phyloP scores from a whole-genome alignment of 768 basidiomycete genomes.

The Tulasnella sp. region DNA sequence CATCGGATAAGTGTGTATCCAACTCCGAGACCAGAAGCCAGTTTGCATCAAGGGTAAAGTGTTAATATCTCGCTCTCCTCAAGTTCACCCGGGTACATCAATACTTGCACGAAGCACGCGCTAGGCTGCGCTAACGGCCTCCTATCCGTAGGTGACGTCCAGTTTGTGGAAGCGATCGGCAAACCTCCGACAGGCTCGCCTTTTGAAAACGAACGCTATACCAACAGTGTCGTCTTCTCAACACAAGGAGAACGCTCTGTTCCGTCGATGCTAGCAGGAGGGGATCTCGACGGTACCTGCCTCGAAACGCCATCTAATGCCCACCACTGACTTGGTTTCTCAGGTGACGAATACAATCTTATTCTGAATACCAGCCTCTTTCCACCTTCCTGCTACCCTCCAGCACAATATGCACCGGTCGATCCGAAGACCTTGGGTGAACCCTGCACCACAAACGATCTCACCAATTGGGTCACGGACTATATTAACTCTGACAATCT shows the following conservation, averaged over 20 bases:
- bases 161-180: conserved; percentile 58
- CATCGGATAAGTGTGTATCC: conserved; percentile 51
- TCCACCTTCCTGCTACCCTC: conserved; percentile 40
- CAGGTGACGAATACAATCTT: conserved; percentile 56
- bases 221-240: conserved; percentile 64
- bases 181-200: conserved; percentile 58
- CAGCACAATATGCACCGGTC: conserved; percentile 58
- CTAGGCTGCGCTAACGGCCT: neutral
- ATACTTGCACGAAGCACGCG: neutral
- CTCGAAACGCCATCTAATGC: neutral
- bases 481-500: conserved; percentile 72
- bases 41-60: conserved; percentile 59
- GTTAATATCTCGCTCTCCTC: conserved; percentile 65
- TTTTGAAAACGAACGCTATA: conserved; percentile 53
- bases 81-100: conserved; percentile 66
- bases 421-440: conserved; percentile 51
- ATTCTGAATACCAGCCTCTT: conserved; percentile 43
- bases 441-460: conserved; percentile 62
- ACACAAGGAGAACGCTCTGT: conserved; percentile 59
- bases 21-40: conserved; percentile 35
- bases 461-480: conserved; percentile 70
- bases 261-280: conserved; percentile 66
- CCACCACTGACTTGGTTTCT: neutral
- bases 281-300: conserved; percentile 62
- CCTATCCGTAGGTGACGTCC: conserved; percentile 33